These are phyloP conservation scores for Phytophthora parvispora DNA, from an alignment of 352 stramenopile genomes.

Conservation along the genomic window DNA sequence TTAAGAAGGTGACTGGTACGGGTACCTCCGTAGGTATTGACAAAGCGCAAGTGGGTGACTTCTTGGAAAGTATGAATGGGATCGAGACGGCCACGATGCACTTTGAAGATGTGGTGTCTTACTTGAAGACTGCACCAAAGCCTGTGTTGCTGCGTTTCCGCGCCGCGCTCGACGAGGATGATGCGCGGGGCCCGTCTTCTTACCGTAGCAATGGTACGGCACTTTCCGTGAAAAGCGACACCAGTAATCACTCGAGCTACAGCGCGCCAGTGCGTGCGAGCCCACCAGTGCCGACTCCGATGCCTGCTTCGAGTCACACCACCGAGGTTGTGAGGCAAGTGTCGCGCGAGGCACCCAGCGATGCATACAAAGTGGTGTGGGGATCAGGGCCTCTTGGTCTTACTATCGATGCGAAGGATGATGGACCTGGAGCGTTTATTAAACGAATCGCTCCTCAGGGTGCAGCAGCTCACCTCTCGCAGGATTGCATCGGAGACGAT, in stretches of 20 bases:
- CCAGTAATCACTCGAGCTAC: conserved; percentile 39
- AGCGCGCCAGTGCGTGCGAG: conserved; percentile 28
- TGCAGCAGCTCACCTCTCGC: conserved; percentile 76
- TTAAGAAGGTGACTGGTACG: conserved; percentile 91
- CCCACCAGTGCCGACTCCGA: conserved; percentile 20
- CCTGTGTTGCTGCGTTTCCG: conserved; percentile 81
- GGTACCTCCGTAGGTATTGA: conserved; percentile 84
- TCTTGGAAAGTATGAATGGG: conserved; percentile 87
- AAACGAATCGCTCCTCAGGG: conserved; percentile 83
- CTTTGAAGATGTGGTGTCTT: conserved; percentile 87
- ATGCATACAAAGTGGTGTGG: conserved; percentile 88
- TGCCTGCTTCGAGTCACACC: conserved; percentile 19
- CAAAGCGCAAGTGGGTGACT: conserved; percentile 84
- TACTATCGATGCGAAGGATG: conserved; percentile 82
- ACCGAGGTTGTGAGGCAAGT: conserved; percentile 46
- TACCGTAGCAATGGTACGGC: conserved; percentile 44
- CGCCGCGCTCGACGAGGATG: conserved; percentile 50
- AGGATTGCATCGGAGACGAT: conserved; percentile 86
- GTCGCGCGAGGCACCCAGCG: conserved; percentile 40
- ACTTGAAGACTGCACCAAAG: conserved; percentile 86
- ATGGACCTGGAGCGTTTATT: conserved; percentile 75
- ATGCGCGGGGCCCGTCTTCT: conserved; percentile 30
- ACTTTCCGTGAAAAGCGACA: conserved; percentile 35
- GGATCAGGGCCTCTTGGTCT: conserved; percentile 77
- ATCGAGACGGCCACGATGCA: conserved; percentile 72